A percentile compares a stretch with the other conserved stretches of the same genome.
These are phyloP conservation scores for Dactylellina drechsleri DNA, from an alignment of 2,329 filamentous ascomycete species.

Conservation along the genomic window DNA sequence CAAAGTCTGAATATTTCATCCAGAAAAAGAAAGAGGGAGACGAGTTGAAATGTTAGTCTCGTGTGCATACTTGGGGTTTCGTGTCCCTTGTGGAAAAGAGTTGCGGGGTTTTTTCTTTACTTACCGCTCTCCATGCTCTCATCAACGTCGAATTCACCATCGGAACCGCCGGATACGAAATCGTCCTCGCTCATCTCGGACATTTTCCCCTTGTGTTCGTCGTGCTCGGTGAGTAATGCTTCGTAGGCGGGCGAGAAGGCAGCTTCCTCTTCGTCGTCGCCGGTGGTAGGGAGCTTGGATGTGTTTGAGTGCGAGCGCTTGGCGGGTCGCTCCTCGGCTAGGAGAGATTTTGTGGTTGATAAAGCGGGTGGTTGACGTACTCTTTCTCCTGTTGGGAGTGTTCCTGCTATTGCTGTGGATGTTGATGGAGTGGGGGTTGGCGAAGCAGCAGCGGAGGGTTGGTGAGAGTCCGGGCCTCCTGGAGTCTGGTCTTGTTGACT, in stretches of 20 bases:
- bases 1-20: constrained; percentile 65
- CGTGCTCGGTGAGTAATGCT: constrained; percentile 32
- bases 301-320: constrained; percentile 51
- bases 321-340: constrained; percentile 49
- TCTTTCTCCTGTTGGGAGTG: neutral
- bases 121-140: constrained; percentile 61
- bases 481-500: constrained; percentile 26
- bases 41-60: too few relatives aligned
- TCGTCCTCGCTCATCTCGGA: constrained; percentile 59
- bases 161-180: constrained; percentile 56
- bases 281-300: neutral
- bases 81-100: constrained; percentile 9
- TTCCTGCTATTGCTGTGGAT: neutral
- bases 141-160: constrained; percentile 64
- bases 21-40: neutral
- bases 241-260: constrained; percentile 52
- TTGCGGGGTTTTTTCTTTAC: neutral
- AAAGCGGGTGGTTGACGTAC: constrained; percentile 7
- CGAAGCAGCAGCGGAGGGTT: constrained; percentile 15
- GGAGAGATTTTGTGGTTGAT: constrained; percentile 1
- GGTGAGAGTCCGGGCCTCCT: constrained; percentile 26
- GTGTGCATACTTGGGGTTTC: neutral
- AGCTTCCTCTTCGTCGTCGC: constrained; percentile 36
- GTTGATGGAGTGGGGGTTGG: constrained; percentile 1
- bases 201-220: constrained; percentile 52